phyloP scores from a whole-genome alignment of 345 rosid genomes.

The Orychophragmus violaceus region DNA sequence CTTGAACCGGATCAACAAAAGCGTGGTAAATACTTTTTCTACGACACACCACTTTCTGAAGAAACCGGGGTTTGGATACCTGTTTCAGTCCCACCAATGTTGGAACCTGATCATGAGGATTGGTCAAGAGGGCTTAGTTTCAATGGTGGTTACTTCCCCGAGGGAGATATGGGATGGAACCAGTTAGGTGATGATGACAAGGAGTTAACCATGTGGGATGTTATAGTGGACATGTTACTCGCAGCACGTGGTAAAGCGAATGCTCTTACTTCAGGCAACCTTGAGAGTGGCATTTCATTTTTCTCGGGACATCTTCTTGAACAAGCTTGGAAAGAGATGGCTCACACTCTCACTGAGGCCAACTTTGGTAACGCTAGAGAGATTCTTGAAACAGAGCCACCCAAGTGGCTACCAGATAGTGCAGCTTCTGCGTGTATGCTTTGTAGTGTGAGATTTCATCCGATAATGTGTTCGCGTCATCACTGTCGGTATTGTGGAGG shows the following conservation, averaged over 20 bases:
- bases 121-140: slow-evolving; percentile 55
- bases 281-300: slow-evolving; percentile 49
- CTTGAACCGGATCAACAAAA: slow-evolving; percentile 20
- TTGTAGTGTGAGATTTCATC: slow-evolving; percentile 82
- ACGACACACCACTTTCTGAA: slow-evolving; percentile 68
- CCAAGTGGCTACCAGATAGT: slow-evolving; percentile 87
- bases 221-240: slow-evolving; percentile 69
- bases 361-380: slow-evolving; percentile 59
- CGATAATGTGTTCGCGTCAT: slow-evolving; percentile 90
- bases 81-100: slow-evolving; percentile 91
- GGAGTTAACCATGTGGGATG: slow-evolving; percentile 97
- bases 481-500: slow-evolving; percentile 98
- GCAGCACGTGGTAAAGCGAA: slow-evolving; percentile 82
- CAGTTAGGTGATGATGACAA: slow-evolving; percentile 51
- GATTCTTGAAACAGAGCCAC: slow-evolving; percentile 82
- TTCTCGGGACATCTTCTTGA: slow-evolving; percentile 63
- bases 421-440: slow-evolving; percentile 89
- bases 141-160: slow-evolving; percentile 86
- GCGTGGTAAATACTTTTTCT: slow-evolving; percentile 68
- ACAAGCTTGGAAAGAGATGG: slow-evolving; percentile 97
- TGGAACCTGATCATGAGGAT: slow-evolving; percentile 57
- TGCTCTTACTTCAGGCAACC: slow-evolving; percentile 61
- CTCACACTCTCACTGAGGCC: slow-evolving; percentile 73
- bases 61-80: slow-evolving; percentile 98
- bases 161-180: slow-evolving; percentile 84